Evolutionary conservation across 148 eudicot species (phyloP), one percentile per base, ranked within the genome.

Genomic region (Vaccinium macrocarpon): DNA sequence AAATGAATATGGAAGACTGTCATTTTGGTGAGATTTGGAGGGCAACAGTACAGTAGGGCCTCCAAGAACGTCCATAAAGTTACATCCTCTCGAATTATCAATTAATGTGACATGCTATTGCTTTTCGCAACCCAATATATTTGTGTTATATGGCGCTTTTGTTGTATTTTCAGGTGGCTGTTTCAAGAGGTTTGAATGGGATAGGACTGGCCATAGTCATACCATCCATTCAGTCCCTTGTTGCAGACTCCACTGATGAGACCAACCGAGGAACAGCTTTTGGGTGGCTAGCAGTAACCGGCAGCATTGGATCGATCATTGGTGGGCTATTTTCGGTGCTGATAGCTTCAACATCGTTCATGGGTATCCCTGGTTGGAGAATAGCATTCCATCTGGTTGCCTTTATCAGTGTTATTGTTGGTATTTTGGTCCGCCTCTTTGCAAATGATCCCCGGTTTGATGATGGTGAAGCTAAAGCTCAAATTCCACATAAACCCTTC

Each of bases 191-290:
- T 29, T 51, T 96, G 75, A 96, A 94, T 80, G 99, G 99, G 6
- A 89, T 96, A 48, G 99, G 99, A 71, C 97, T 96, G 7, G 99
- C 99, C 52, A 90, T 96, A 32, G 99, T 96, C 55, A 83, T 84
- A 71, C 99, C 99, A 25, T 97, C 99, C 1, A 87, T 96, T 80
- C 93, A 88, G 56, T 96, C 99, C 77, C 91, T 96, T 11, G 89
- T 96, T 50, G 99, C 99, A 8, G 98, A 96, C 88, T 94, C 99
- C 76, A 94, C 98, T 13, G 94, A 92, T 78, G 99, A 96, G 81
- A 85, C 85, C 84, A 95, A 94, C 78, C 97, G 99, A 6, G 99
- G 99, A 10, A 88, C 81, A 9, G 98, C 98, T n/a, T 96, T 94
- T 71, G 99, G 99, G 27, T 96, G 98, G 97, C 88, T 96, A 51